Base-by-base conservation (phyloP, 176 grass and related monocot species). In the Bonia amplexicaulis region DNA sequence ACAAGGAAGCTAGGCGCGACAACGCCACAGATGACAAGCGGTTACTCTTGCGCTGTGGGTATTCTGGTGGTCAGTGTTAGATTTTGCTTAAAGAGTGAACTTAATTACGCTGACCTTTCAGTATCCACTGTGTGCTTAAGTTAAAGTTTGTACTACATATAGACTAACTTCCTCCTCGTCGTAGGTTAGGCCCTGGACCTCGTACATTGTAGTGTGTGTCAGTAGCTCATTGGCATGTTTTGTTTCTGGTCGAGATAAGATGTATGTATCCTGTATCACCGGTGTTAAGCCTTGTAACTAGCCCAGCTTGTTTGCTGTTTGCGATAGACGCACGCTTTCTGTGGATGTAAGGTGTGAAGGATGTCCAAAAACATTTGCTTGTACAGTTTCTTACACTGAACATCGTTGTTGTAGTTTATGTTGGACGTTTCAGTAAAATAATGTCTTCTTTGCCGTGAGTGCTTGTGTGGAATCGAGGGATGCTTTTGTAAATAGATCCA, bases 1-100 rank as follows among this genome's bases (percentile, higher is more conserved):
- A 15, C 93, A 85, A 70, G 85, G 90, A 80, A 90, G 74, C 55
- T 82, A 88, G 51, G 16, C 7, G 15, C 26, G 16, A 19, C 35
- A 15, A 63, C 6, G n/a, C 27, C 6, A 2, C 44, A 20, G 48
- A 54, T 40, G 54, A 29, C 54, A 40, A 40, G 73, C 10, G 31
- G n/a, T 27, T 37, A 37, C 35, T 27, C 20, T 29, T 7, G 16
- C 13, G 5, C 45, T n/a, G 51, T 22, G 66, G 60, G 41, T 80
- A 35, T 52, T 71, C 42, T 79, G 51, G 66, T 51, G 42, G 10
- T 53, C 55, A 64, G 41, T 65, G 80, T 64, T 22, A 65, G 80
- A 62, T 78, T 83, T 78, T 83, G 53, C 39, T 47, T 55, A n/a
- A 53, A 33, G 66, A 14, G 31, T 31, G 40, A 33, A 74, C 12